Conservation (phyloP, 2,329 filamentous ascomycete genomes). For the Paramyrothecium sp. region DNA sequence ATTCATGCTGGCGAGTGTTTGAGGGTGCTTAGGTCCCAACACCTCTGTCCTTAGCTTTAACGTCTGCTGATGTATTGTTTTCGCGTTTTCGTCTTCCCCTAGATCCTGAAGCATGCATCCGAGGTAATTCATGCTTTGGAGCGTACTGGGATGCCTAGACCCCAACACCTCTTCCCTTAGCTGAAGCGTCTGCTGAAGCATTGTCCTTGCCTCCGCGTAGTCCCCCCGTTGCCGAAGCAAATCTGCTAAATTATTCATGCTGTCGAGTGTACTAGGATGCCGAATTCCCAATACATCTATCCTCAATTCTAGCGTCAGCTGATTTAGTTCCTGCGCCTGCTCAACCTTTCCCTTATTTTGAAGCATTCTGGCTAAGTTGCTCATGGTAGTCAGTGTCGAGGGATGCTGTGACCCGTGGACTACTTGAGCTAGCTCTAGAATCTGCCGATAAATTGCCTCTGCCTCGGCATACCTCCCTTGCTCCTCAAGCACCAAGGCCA, state of each 20-base stretch:
- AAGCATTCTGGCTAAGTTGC: slow-evolving; percentile 9
- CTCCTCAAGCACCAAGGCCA: background rate
- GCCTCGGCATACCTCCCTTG: slow-evolving; percentile 3
- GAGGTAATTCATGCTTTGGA: slow-evolving; percentile 7
- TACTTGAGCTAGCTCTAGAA: background rate
- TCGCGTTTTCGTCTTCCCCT: background rate
- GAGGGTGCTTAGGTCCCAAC: background rate
- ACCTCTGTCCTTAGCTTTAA: slow-evolving; percentile 20
- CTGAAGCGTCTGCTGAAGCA: slow-evolving; percentile 10
- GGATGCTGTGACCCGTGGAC: background rate
- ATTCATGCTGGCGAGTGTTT: background rate
- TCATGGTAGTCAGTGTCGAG: slow-evolving; percentile 12
- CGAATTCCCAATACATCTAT: background rate
- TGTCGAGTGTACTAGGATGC: slow-evolving; percentile 10
- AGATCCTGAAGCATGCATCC: background rate
- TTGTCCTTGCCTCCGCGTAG: slow-evolving; percentile 14
- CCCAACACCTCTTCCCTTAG: slow-evolving; percentile 9
- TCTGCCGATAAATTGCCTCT: background rate
- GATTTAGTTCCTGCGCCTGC: background rate
- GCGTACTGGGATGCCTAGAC: slow-evolving; percentile 9
- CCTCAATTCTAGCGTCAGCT: background rate
- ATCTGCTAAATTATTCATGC: slow-evolving; percentile 12
- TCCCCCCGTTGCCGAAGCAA: slow-evolving; percentile 2
- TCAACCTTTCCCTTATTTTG: background rate
- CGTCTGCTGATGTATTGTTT: background rate